Evolutionary conservation across 164 flowering plant genomes (phyloP), one percentile per base, ranked within the genome.

Genomic region (Piper betle): DNA sequence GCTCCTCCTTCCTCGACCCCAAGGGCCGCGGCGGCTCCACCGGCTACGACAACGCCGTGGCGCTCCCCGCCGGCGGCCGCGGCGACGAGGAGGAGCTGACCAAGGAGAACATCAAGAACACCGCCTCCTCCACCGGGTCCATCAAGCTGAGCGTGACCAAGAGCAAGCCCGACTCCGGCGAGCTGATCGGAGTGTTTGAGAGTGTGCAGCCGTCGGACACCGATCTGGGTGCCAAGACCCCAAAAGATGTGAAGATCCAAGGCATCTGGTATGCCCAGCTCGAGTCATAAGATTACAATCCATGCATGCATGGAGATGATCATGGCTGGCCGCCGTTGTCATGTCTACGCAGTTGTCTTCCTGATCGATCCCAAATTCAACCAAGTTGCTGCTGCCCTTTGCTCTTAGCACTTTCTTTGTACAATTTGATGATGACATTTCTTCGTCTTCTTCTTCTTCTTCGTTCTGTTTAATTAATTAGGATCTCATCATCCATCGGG

Each of bases 191-290:
- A 20, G 91, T 87, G 56, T 92, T 92, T 60, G 92, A 92, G 79
- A 92, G 96, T 65, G 2, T 86, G 54, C 98, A 92, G 84, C 96
- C 96, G 0, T 89, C 96, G 7, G 98, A 92, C 60, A 92, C 98
- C 48, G 96, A 92, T 69, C 82, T 92, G 85, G 98, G 98, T 0
- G n/a, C n/a, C n/a, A n/a, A n/a, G n/a, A n/a, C n/a, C n/a, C n/a
- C n/a, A n/a, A n/a, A n/a, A n/a, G n/a, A 92, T 42, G 98, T 92
- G 37, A 89, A 92, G 79, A 92, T 92, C 73, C 88, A 83, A 65
- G 98, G 96, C 10, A 58, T 92, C 65, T 92, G 98, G 98, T 92
- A 92, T 64, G 98, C 88, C 25, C 96, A 92, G 80, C 92, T 92
- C 41, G 98, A 88, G 40, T 74, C 33, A 52, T 80, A 78, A 71